Base-by-base conservation (phyloP, 768 basidiomycete genomes). In the Russula sp. region DNA sequence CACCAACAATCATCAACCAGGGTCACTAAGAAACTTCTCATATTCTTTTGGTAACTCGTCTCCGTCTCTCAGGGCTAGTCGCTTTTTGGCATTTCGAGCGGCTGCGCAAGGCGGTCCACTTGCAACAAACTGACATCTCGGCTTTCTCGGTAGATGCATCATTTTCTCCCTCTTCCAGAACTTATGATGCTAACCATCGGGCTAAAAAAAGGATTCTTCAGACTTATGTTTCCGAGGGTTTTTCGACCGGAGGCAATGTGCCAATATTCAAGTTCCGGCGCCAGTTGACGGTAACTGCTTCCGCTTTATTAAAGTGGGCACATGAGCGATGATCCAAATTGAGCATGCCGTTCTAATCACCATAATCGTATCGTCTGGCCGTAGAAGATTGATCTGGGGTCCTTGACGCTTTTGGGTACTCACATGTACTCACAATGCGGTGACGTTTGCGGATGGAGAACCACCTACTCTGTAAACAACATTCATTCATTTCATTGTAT, bases 1-100 rank as follows among this genome's bases (percentile, higher is more conserved):
- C 22, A 56, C 63, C 59, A 64, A 60, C 59, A 59, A 11, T 53
- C 6, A 64, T 49, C 59, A 42, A 61, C 20, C 20, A 50, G 48
- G 53, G 46, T 56, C 53, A 56, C 38, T 4, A 22, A 61, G 34
- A 34, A 26, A 38, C 38, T 38, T 38, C 14, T 6, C 4, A 10
- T 34, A 10, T 14, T 44, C 34, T 38, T 13, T 55, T 55, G 32
- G 24, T 52, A 34, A 64, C n/a, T 5, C 11, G 38, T 28, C 26
- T 49, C 57, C 34, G 22, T 50, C 61, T 65, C 59, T 50, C 64
- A 60, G 28, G 52, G 16, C 28, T 26, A 10, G 18, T 56, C 46
- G 40, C 26, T 11, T 48, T 22, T 42, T 53, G 20, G 42, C 40
- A 32, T 44, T 10, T 48, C 56, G n/a, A 46, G 24, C 28, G 32